phyloP scores from a whole-genome alignment of 2,329 filamentous ascomycete genomes.

The Xylariaceae sp. region DNA sequence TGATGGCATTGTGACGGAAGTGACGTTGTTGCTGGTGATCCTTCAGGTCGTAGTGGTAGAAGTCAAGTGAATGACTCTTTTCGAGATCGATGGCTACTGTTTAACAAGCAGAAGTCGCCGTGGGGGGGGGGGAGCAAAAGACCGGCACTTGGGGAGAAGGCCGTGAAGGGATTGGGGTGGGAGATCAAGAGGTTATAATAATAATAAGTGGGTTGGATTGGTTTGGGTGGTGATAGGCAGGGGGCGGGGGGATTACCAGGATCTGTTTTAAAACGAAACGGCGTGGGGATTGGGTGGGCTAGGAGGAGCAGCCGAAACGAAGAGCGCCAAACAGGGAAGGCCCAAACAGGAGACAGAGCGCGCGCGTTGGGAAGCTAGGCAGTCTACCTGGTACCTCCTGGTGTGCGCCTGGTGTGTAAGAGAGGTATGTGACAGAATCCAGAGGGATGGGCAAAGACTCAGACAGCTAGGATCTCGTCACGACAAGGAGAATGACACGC shows the following conservation, averaged over 20 bases:
- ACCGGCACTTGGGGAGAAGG: constrained; percentile 32
- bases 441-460: constrained; percentile 18
- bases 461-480: constrained; percentile 9
- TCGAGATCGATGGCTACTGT: constrained; percentile 29
- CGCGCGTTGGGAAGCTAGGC: constrained; percentile 15
- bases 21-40: constrained; percentile 11
- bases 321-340: constrained; percentile 29
- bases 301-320: constrained; percentile 23
- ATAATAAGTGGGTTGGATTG: constrained; percentile 16
- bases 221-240: constrained; percentile 10
- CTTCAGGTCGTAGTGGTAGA: constrained; percentile 16
- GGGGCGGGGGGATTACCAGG: constrained; percentile 9
- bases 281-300: constrained; percentile 26
- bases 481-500: constrained; percentile 1
- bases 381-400: too few relatives aligned
- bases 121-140: constrained; percentile 21
- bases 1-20: constrained; percentile 37
- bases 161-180: constrained; percentile 16
- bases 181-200: constrained; percentile 31
- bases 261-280: constrained; percentile 19
- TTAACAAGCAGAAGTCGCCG: constrained; percentile 36
- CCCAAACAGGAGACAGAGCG: constrained; percentile 21
- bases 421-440: constrained; percentile 29
- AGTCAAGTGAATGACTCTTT: constrained; percentile 44
- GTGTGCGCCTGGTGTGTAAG: too few relatives aligned